phyloP scores from a whole-genome alignment of 1,139 yeast species.

The Pichia inconspicua region DNA sequence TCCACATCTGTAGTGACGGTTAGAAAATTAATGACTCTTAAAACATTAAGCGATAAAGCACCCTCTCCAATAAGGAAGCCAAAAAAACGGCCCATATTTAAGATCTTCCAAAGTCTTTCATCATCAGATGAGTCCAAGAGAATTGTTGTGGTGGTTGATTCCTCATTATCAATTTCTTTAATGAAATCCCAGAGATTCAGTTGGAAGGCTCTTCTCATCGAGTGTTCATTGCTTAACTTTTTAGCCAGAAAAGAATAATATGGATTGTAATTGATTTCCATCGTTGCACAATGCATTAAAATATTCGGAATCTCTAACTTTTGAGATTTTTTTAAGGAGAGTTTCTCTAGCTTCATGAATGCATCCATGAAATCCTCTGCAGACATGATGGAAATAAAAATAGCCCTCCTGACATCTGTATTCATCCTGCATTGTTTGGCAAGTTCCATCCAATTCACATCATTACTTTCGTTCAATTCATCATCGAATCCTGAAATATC shows the following conservation, averaged over 20 bases:
- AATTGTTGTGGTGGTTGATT: constrained; percentile 19
- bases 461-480: constrained; percentile 41
- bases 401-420: constrained; percentile 88
- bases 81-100: constrained; percentile 73
- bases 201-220: constrained; percentile 76
- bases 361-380: constrained; percentile 91
- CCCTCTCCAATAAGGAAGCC: constrained; percentile 72
- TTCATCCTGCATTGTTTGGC: constrained; percentile 89
- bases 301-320: constrained; percentile 84
- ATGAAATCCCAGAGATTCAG: constrained; percentile 84
- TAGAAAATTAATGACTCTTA: constrained; percentile 68
- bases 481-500: constrained; percentile 42
- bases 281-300: constrained; percentile 73
- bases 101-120: constrained; percentile 46
- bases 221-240: constrained; percentile 63
- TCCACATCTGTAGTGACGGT: constrained; percentile 60
- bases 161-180: constrained; percentile 60
- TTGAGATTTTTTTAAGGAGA: constrained; percentile 74
- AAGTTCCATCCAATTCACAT: constrained; percentile 82
- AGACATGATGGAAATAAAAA: constrained; percentile 90
- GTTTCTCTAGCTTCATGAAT: constrained; percentile 67
- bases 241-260: constrained; percentile 78
- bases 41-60: constrained; percentile 59
- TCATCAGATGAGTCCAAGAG: constrained; percentile 40
- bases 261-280: constrained; percentile 83